These are phyloP conservation scores for Pyrenopolyporus hunteri DNA, from an alignment of 495 filamentous ascomycete genomes.

Conservation along the genomic window DNA sequence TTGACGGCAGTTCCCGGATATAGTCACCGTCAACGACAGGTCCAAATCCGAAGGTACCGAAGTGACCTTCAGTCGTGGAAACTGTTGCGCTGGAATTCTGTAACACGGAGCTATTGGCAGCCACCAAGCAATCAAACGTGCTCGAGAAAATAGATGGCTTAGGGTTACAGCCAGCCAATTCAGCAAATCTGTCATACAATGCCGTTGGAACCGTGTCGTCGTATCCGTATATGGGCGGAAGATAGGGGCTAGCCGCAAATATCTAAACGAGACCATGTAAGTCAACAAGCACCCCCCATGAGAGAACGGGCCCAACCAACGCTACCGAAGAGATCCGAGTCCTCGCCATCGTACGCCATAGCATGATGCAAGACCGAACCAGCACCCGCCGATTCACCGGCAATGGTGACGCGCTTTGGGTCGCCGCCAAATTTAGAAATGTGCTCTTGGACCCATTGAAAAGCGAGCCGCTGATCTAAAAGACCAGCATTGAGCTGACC, in stretches of 20 bases:
- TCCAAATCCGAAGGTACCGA: conserved; percentile 63
- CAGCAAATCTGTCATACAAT: conserved; percentile 61
- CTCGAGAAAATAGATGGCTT: conserved; percentile 20
- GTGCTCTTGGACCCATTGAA: conserved; percentile 76
- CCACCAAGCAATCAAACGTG: conserved; percentile 42
- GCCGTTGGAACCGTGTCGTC: conserved; percentile 56
- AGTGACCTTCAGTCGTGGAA: conserved; percentile 38
- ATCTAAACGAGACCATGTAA: conserved; percentile 20
- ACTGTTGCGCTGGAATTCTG: conserved; percentile 59
- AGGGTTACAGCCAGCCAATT: conserved; percentile 55
- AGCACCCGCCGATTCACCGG: conserved; percentile 74
- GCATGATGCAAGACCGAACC: conserved; percentile 63
- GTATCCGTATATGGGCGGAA: conserved; percentile 43
- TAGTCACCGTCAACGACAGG: conserved; percentile 69
- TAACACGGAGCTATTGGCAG: conserved; percentile 53
- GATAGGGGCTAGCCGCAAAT: conserved; percentile 30
- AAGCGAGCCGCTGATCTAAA: conserved; percentile 69
- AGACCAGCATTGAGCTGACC: conserved; percentile 70
- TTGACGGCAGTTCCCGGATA: conserved; percentile 58
- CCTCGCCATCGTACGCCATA: conserved; percentile 42
- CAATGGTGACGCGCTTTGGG: conserved; percentile 66
- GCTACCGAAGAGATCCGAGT: conserved; percentile 55
- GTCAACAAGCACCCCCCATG: conserved; percentile 24
- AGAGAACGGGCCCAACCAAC: conserved; percentile 45
- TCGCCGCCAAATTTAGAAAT: conserved; percentile 75